These are phyloP conservation scores for Starmera caribaea DNA, from an alignment of 805 yeast species.

Conservation along the genomic window DNA sequence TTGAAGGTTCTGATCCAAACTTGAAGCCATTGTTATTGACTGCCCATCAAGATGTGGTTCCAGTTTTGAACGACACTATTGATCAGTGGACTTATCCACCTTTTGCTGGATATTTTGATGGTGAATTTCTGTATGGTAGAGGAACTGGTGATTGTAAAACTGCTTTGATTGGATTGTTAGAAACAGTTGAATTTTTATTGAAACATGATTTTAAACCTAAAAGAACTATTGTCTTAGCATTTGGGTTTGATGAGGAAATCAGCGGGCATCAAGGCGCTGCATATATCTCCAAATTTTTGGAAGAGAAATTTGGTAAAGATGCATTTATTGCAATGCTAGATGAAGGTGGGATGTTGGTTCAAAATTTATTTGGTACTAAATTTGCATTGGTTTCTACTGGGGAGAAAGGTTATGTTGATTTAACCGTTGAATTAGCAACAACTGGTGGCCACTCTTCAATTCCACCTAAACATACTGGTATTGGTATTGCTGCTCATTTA, in stretches of 20 bases:
- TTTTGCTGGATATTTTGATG: constrained; percentile 48
- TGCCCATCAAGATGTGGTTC: constrained; percentile 71
- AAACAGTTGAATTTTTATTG: constrained; percentile 39
- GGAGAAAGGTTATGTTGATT: constrained; percentile 52
- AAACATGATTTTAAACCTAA: constrained; percentile 32
- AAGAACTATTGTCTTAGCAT: constrained; percentile 45
- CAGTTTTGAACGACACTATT: constrained; percentile 45
- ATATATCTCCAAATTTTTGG: constrained; percentile 34
- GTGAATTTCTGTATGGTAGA: constrained; percentile 47
- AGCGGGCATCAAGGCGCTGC: constrained; percentile 46
- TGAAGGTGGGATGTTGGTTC: constrained; percentile 40
- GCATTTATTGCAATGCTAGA: constrained; percentile 57
- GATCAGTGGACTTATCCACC: constrained; percentile 53
- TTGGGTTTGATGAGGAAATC: constrained; percentile 65
- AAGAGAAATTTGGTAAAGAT: constrained; percentile 48
- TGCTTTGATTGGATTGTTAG: constrained; percentile 47
- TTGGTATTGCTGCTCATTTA: constrained; percentile 61
- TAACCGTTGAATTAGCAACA: constrained; percentile 40
- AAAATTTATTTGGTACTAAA: constrained; percentile 25
- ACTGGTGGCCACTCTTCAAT: constrained; percentile 75
- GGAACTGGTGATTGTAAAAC: constrained; percentile 62
- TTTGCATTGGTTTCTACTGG: constrained; percentile 47
- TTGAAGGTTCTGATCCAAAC: constrained; percentile 35
- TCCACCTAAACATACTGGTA: constrained; percentile 74
- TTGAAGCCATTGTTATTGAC: constrained; percentile 54